Evolutionary conservation across 768 basidiomycete species (phyloP).

Genomic region (Leccinum sublutescens): DNA sequence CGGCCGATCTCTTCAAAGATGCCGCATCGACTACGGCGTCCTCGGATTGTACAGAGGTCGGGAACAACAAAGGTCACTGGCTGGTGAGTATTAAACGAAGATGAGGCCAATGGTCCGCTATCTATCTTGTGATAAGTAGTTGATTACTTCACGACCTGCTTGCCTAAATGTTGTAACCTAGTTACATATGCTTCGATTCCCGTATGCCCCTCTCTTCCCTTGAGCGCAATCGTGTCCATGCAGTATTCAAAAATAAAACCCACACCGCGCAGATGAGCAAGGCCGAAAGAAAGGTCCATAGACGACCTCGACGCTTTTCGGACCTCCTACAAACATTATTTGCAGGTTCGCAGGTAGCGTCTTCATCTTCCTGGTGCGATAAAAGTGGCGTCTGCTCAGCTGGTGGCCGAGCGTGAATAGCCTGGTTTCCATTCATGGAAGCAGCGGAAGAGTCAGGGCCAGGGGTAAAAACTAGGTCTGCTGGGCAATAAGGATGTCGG

Average conservation of each 20-base stretch:
- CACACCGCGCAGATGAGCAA: conserved; percentile 52
- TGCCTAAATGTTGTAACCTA: neutral
- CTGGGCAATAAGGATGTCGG: conserved; percentile 12
- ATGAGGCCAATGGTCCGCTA: neutral
- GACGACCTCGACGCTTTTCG: conserved; percentile 48
- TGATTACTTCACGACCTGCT: neutral
- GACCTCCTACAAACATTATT: conserved; percentile 23
- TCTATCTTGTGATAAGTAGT: neutral
- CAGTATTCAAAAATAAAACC: conserved; percentile 63
- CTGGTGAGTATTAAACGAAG: conserved; percentile 27
- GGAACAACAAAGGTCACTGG: conserved; percentile 33
- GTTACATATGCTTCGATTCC: neutral
- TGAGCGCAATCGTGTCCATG: conserved; percentile 54
- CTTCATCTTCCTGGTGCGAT: neutral
- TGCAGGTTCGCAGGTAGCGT: conserved; percentile 8
- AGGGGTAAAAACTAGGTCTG: conserved; percentile 4
- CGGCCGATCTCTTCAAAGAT: conserved; percentile 25
- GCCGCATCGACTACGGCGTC: conserved; percentile 28
- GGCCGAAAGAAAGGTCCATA: conserved; percentile 45
- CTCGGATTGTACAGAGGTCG: conserved; percentile 33
- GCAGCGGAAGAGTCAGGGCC: neutral
- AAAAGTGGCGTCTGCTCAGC: conserved; percentile 18
- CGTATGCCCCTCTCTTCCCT: conserved; percentile 32
- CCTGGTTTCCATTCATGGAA: neutral
- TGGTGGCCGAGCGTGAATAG: neutral